phyloP scores from a whole-genome alignment of 106 monocot species.

The Allium cepa region DNA sequence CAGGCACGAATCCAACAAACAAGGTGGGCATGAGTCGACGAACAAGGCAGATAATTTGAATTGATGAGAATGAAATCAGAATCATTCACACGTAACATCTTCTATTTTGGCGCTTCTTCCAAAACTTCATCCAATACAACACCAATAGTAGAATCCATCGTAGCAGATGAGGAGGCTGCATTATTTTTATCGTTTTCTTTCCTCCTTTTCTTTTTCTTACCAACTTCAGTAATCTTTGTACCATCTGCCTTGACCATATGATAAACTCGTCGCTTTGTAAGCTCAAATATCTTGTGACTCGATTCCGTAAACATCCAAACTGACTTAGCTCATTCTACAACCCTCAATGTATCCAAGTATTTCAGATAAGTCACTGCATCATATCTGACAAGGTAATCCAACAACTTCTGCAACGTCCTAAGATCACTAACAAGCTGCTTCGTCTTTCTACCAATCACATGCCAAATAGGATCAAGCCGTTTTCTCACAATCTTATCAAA shows the following conservation, averaged over 20 bases:
- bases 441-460: constrained; percentile 86
- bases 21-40: no score
- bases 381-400: constrained; percentile 98
- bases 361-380: constrained; percentile 96
- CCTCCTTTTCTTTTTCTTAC: constrained; percentile 43
- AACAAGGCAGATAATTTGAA: no score
- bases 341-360: constrained; percentile 89
- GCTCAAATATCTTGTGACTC: constrained; percentile 94
- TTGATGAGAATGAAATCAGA: no score
- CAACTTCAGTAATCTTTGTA: constrained; percentile 19
- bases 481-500: constrained; percentile 93
- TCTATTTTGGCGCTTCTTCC: constrained; percentile 97
- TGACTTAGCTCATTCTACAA: constrained; percentile 80
- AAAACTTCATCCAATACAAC: constrained; percentile 75
- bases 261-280: constrained; percentile 84
- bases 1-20: no score
- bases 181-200: constrained; percentile 29
- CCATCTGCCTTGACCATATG: constrained; percentile 62
- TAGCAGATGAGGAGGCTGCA: constrained; percentile 19
- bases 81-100: constrained; percentile 98
- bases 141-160: constrained; percentile 11
- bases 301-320: constrained; percentile 98
- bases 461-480: constrained; percentile 98
- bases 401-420: constrained; percentile 72
- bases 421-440: constrained; percentile 93